Base-by-base conservation (phyloP, 2,329 filamentous ascomycete genomes). In the Alternaria angustiovoidea region DNA sequence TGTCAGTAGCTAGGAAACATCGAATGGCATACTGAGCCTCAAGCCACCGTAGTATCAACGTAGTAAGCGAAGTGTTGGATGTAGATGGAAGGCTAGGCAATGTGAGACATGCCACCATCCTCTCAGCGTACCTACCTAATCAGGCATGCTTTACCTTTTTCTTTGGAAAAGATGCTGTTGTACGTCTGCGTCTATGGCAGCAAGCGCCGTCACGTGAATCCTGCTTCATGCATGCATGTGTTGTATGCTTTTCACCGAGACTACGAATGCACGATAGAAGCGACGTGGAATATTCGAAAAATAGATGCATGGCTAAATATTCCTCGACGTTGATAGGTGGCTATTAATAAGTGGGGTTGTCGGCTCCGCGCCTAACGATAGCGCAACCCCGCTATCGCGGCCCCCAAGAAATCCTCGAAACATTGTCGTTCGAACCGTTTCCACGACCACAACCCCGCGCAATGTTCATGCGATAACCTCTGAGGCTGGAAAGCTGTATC, bases 341-440 rank as follows among this genome's bases (percentile, higher is more conserved):
- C 66, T 63, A 64, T 58, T 61, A 55, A 59, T 67, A 63, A 58
- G 57, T 44, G 57, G 57, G 48, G 57, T 51, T 59, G 55, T 66
- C 64, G 63, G 60, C 53, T 59, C 57, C 51, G 65, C 64, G 67
- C 62, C 56, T 67, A 70, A 58, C 54, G 63, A 63, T 65, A 64
- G 61, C 51, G 46, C 49, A 34, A 52, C 54, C 61, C 53, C 57
- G 53, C 53, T 52, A 52, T 56, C 63, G 57, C 56, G 43, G 59
- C 59, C 59, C 42, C 39, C 42, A 38, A 62, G 42, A 61, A 51
- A 53, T 54, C 24, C n/a, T 64, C 46, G 56, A 62, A 54, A 62
- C 54, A 53, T 34, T 16, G 39, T 34, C 44, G 20, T 54, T 43
- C 47, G 44, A 46, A 44, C 52, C 53, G 54, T 44, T 42, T 49